These are phyloP conservation scores for Colletotrichum eleusines DNA, from an alignment of 2,329 filamentous ascomycete species.

Conservation along the genomic window DNA sequence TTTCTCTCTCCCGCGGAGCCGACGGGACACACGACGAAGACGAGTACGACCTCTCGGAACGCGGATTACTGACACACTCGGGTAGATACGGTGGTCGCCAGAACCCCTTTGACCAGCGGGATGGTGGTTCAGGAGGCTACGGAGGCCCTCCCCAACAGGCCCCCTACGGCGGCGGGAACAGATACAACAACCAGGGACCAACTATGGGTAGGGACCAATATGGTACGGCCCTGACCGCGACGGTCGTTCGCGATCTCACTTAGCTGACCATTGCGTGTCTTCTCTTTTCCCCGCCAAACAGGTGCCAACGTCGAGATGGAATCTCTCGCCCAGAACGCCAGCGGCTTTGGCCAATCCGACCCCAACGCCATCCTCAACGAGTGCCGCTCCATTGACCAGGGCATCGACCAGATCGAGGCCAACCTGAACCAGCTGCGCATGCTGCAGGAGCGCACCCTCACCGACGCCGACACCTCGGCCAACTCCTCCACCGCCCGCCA, in stretches of 20 bases:
- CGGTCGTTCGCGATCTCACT: conserved; percentile 18
- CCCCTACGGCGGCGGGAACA: conserved; percentile 44
- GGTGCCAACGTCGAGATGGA: conserved; percentile 77
- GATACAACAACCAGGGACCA: conserved; percentile 44
- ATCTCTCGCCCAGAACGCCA: conserved; percentile 67
- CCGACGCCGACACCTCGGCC: conserved; percentile 78
- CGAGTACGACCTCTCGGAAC: conserved; percentile 34
- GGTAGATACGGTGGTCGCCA: conserved; percentile 65
- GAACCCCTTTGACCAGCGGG: conserved; percentile 72
- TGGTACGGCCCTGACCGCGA: conserved; percentile 31
- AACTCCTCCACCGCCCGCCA: conserved; percentile 75
- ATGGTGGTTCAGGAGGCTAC: conserved; percentile 50
- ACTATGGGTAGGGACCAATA: conserved; percentile 42
- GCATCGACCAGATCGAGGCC: conserved; percentile 79
- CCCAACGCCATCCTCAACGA: conserved; percentile 87
- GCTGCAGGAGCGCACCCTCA: conserved; percentile 78
- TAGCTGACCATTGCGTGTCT: conserved; percentile 24
- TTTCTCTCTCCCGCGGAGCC: conserved; percentile 44
- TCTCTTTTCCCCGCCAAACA: conserved; percentile 40
- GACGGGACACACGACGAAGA: conserved; percentile 34
- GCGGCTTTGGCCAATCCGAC: conserved; percentile 63
- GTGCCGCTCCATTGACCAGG: conserved; percentile 82
- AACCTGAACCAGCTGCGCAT: conserved; percentile 79
- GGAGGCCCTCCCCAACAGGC: conserved; percentile 43
- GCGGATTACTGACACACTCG: conserved; percentile 49